These are phyloP conservation scores for Hemerocallis citrina DNA, from an alignment of 106 monocot genomes.

Conservation along the genomic window DNA sequence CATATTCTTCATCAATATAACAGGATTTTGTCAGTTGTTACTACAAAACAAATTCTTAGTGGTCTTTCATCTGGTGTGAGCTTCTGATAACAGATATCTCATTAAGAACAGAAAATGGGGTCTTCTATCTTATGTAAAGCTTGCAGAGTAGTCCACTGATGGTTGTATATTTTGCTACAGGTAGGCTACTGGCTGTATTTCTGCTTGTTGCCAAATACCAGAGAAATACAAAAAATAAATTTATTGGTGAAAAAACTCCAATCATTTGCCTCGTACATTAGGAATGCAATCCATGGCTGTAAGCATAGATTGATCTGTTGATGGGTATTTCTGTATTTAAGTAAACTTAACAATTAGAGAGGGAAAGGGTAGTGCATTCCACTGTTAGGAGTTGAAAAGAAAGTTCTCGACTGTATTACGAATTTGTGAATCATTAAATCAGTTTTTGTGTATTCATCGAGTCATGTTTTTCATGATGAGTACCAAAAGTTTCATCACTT, in stretches of 20 bases:
- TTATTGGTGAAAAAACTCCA: not conserved
- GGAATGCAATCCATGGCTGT: not conserved
- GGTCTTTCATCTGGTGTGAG: too few relatives aligned
- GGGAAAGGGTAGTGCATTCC: not conserved
- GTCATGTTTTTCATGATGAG: not conserved
- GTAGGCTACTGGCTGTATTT: not conserved
- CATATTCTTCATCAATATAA: too few relatives aligned
- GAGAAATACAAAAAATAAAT: not conserved
- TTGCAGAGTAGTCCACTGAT: not conserved
- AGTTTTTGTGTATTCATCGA: not conserved
- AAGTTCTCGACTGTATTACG: not conserved
- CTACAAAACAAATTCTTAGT: too few relatives aligned
- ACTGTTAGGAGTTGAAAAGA: not conserved
- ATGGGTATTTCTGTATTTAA: not conserved
- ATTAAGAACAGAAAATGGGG: too few relatives aligned
- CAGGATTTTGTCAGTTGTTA: too few relatives aligned
- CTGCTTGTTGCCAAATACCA: not conserved
- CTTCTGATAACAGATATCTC: too few relatives aligned
- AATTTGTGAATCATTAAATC: not conserved
- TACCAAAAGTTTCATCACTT: not conserved
- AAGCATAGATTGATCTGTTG: not conserved
- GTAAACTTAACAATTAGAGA: not conserved
- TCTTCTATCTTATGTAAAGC: not conserved
- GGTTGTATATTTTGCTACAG: too few relatives aligned
- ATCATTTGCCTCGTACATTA: too few relatives aligned